Evolutionary conservation across 2,329 filamentous ascomycete genomes (phyloP), one percentile per base, ranked within the genome.

Genomic region (Graphium sp.): DNA sequence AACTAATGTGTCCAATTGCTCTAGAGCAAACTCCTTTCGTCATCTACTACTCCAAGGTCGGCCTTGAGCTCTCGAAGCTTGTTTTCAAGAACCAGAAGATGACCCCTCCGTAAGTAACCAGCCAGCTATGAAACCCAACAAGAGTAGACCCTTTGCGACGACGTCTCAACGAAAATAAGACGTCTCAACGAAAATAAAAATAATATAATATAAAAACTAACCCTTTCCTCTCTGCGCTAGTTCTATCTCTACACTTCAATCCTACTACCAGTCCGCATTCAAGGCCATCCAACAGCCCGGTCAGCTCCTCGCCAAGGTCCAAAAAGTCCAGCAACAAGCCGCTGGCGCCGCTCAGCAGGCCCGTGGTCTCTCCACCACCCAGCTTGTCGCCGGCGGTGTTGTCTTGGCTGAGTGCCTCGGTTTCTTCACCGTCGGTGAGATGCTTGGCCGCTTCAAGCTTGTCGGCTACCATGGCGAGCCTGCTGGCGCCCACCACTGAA

Each of bases 361-460:
- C 46, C 73, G 80, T 49, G 79, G 73, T 58, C 44, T 89, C 45
- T 77, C 71, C 53, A 62, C 58, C 40, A 64, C 72, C 41, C 76
- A 92, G 55, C 51, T 87, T 42, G 66, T 68, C 31, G 57, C 77
- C 30, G 77, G 67, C 35, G 81, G 79, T 42, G 79, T 98, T 34
- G 61, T 94, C 36, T 57, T 66, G 26, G 85, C 85, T 32, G 87
- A 98, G 61, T 68, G 83, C 28, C 58, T 98, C 41, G 89, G 89
- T 36, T 98, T 98, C 71, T 98, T 95, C 69, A 91, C 85, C 36
- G 72, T 95, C 31, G 89, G 89, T 39, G 85, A 95, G 68, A 95
- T 98, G 55, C 74, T 98, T 46, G 89, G 89, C 46, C 72, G 85
- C 48, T 73, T 89, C 62, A 95, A 98, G 78, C 55, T 98, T 43